A percentile compares a stretch with the other conserved stretches of the same genome.
Conservation (phyloP, 768 basidiomycete genomes). For the Leccinum broughii region DNA sequence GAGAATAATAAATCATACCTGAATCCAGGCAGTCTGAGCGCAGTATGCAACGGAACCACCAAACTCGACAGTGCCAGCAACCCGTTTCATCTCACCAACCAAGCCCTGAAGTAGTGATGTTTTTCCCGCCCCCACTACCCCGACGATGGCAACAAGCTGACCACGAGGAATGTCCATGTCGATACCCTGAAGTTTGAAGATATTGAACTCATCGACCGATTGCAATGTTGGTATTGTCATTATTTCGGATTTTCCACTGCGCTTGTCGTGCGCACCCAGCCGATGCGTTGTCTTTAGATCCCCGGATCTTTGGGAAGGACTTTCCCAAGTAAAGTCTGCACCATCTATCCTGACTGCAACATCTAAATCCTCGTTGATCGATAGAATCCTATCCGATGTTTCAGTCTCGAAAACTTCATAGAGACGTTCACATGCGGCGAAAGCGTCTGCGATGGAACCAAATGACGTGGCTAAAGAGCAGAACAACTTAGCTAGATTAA, state of each 20-base stretch:
- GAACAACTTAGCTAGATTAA: conserved; percentile 6
- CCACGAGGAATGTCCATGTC: conserved; percentile 72
- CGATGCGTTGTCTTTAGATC: conserved; percentile 28
- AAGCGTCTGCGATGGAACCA: conserved; percentile 80
- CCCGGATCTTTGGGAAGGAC: conserved; percentile 55
- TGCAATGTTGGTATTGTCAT: conserved; percentile 27
- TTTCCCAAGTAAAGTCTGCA: conserved; percentile 88
- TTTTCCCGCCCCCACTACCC: conserved; percentile 58
- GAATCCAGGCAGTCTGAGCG: conserved; percentile 90
- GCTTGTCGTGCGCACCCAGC: conserved; percentile 9
- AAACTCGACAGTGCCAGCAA: conserved; percentile 64
- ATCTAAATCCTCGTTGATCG: conserved; percentile 54
- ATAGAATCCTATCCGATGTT: conserved; percentile 56
- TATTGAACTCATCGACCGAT: conserved; percentile 36
- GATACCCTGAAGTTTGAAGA: conserved; percentile 69
- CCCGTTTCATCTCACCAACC: conserved; percentile 81
- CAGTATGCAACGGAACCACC: conserved; percentile 82
- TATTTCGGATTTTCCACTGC: conserved; percentile 14
- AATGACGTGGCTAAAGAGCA: conserved; percentile 58
- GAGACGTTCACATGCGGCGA: conserved; percentile 76
- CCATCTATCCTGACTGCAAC: conserved; percentile 65
- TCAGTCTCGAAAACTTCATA: conserved; percentile 85
- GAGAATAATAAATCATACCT: conserved; percentile 38
- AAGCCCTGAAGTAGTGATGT: conserved; percentile 71
- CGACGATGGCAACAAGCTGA: conserved; percentile 82